Base-by-base conservation (phyloP, 2,329 filamentous ascomycete species). In the Fusarium veterinarium region DNA sequence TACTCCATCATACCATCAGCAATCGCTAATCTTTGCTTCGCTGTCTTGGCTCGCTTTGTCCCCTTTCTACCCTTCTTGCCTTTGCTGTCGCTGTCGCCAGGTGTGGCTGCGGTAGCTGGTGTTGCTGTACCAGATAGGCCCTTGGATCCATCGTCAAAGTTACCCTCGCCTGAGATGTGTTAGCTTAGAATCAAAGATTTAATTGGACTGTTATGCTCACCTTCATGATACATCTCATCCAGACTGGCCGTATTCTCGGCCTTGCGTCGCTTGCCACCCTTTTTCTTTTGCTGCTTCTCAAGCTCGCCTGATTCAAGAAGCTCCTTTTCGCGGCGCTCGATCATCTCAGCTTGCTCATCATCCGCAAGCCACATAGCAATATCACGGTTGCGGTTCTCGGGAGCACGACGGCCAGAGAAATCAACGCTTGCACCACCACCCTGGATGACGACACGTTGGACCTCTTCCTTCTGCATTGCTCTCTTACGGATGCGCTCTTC, bases 181-280 rank as follows among this genome's bases (percentile, higher is more conserved):
- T 77, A 83, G 77, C 44, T 58, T 55, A 12, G 16, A 37, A 31
- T 33, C 10, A 41, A 3, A n/a, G 23, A 10, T 68, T 13, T 8
- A 23, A 1, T 14, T 25, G 9, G 25, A n/a, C 37, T 51, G 31
- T 8, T 3, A 17, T 56, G 84, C 93, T 91, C 82, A 97, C 96
- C 96, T 88, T 99, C 96, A 81, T 99, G 96, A 84, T 99, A 99
- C 93, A 99, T 95, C 80, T 98, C 95, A 81, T 98, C 96, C 82
- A 98, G 84, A 78, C 92, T 95, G 77, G 89, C 89, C 45, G 85
- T 82, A 42, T 81, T 84, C 66, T 85, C 86, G 45, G 84, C 85
- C 69, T 86, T 84, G 81, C 90, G 90, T 80, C 90, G 90, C 72
- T 83, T 86, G 25, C 83, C 83, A 41, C 88, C 88, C 64, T 89